A percentile compares a stretch with the other conserved stretches of the same genome.
Evolutionary conservation across 306 rosid genomes (phyloP).

Genomic region (Vigna mungo): DNA sequence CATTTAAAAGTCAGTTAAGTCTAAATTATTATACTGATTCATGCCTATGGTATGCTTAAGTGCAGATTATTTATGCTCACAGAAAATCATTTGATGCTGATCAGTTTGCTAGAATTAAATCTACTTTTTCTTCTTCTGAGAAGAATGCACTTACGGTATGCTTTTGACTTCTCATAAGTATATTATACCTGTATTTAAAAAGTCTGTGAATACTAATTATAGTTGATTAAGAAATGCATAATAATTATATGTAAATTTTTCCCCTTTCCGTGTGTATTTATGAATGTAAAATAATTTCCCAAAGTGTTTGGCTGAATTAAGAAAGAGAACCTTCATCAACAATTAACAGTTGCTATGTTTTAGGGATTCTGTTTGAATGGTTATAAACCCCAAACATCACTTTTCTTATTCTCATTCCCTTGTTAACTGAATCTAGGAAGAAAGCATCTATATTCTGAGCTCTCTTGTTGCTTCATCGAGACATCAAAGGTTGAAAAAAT

Average conservation of each 20-base stretch:
- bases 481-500: slow-evolving; percentile 63
- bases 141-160: slow-evolving; percentile 52
- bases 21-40: slow-evolving; percentile 33
- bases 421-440: slow-evolving; percentile 50
- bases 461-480: slow-evolving; percentile 65
- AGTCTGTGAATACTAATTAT: not conserved
- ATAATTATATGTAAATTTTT: not conserved
- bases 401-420: slow-evolving; percentile 35
- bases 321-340: not conserved
- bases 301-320: not conserved
- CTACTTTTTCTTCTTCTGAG: slow-evolving; percentile 51
- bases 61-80: slow-evolving; percentile 80
- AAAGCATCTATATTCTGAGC: slow-evolving; percentile 48
- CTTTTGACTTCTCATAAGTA: no score
- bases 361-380: not conserved
- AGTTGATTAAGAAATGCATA: not conserved
- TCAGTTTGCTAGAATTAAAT: slow-evolving; percentile 59
- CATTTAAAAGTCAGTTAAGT: not conserved
- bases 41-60: slow-evolving; percentile 12
- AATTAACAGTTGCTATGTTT: no score
- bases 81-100: slow-evolving; percentile 68
- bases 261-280: not conserved
- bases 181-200: not conserved
- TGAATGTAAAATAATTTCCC: not conserved
- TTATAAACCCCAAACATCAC: not conserved